Evolutionary conservation across 345 rosid species (phyloP).

Genomic region (Euphorbia tirucalli): DNA sequence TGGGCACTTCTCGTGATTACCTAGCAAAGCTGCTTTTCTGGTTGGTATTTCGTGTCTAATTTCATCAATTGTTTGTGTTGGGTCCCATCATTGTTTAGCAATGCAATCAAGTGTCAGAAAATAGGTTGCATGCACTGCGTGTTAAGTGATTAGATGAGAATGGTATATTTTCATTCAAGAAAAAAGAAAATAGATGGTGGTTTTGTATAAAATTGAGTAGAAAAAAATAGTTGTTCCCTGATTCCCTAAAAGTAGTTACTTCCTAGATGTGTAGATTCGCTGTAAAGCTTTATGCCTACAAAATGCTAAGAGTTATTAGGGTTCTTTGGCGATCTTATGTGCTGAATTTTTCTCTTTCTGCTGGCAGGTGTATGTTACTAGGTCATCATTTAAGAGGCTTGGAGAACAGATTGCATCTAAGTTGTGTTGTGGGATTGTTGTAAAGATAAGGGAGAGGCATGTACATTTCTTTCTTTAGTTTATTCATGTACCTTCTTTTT

Average conservation of each 20-base stretch:
- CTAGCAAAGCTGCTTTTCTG: slow-evolving; percentile 94
- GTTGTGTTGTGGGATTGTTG: slow-evolving; percentile 86
- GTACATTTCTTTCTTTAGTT: slow-evolving; percentile 43
- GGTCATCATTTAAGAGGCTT: slow-evolving; percentile 95
- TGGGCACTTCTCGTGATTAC: slow-evolving; percentile 80
- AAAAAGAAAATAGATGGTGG: neutral
- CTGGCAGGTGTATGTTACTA: slow-evolving; percentile 83
- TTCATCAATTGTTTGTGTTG: neutral
- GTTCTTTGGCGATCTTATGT: neutral
- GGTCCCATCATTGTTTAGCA: neutral
- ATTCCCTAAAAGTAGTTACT: neutral
- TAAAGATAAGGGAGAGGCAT: slow-evolving; percentile 39
- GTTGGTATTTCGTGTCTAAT: slow-evolving; percentile 34
- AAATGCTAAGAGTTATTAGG: neutral
- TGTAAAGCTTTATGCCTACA: neutral
- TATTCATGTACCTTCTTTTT: neutral
- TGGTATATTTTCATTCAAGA: neutral
- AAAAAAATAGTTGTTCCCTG: too few species aligned
- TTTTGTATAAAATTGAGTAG: neutral
- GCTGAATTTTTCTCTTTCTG: slow-evolving; percentile 12
- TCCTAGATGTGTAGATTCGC: neutral
- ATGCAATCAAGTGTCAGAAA: neutral
- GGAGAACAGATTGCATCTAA: slow-evolving; percentile 88
- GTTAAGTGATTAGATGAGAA: too few species aligned
- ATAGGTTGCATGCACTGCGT: too few species aligned